Base-by-base conservation (phyloP, 2,329 filamentous ascomycete species). In the Botryosphaeria dothidea region DNA sequence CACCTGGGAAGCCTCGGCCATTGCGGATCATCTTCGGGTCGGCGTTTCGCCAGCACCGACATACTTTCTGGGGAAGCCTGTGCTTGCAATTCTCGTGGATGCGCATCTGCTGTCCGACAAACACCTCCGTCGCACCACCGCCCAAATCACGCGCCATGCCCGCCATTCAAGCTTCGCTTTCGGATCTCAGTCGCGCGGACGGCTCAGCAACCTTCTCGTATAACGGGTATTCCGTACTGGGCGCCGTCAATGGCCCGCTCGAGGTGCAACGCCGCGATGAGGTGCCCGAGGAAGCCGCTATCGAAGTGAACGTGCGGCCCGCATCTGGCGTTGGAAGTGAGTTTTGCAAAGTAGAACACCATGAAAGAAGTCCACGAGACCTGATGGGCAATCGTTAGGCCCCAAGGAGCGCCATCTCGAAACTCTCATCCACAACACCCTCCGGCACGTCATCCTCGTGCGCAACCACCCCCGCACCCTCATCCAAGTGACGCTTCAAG, bases 261-360 rank as follows among this genome's bases (percentile, higher is more conserved):
- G 95, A 99, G 81, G 92, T 94, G 17, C 88, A 89, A 71, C 87
- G 93, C 72, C 88, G 92, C 72, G 94, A 99, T 75, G 92, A 98
- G 77, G 87, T 95, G 69, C 91, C 95, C 7, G 93, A 96, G 78
- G 93, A 97, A 81, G 92, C 94, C 29, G 87, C 90, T 57, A 84
- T 99, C 69, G 95, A 98, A 78, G 92, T 99, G 65, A 88, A 94
- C 75, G 87, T 99, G 69, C 88, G 95, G 76, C 94, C 94, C 56
- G 90, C 91, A 38, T 88, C 90, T 68, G 93, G 93, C 17, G 89
- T 95, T 51, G 92, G 91, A 82, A 90, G 93, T 89, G 77, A 74
- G 84, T 21, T 15, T n/a, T n/a, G n/a, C 29, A n/a, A 21, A 58
- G 21, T n/a, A 56, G 11, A 25, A 34, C 21, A 34, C 51, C 57